These are phyloP conservation scores for Pseudogymnoascus sp. DNA, from an alignment of 2,329 filamentous ascomycete species.

Conservation along the genomic window DNA sequence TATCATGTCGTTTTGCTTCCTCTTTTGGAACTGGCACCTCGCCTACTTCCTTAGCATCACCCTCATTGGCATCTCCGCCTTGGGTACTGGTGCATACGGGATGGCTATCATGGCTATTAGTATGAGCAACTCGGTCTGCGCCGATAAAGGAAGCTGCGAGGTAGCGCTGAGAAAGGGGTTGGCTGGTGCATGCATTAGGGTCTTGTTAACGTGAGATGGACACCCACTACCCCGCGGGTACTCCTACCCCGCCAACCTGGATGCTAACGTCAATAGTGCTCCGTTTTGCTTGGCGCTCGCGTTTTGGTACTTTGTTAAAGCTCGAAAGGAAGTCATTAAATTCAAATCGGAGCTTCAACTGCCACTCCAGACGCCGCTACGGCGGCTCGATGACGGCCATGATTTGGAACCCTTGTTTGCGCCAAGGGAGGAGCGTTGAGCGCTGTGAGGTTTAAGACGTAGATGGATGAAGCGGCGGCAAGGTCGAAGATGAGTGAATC, in stretches of 20 bases:
- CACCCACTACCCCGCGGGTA: not conserved
- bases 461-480: not conserved
- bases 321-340: not conserved
- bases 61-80: not conserved
- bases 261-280: not conserved
- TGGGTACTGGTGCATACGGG: slow-evolving; percentile 5
- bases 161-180: not conserved
- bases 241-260: not conserved
- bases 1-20: not conserved
- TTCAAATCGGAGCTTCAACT: not conserved
- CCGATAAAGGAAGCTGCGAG: not conserved
- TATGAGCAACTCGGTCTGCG: slow-evolving; percentile 6
- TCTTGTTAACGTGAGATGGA: slow-evolving; percentile 1
- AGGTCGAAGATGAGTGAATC: not conserved
- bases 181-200: not conserved
- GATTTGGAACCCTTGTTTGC: not conserved
- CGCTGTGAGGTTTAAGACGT: not conserved
- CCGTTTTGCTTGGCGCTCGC: not conserved
- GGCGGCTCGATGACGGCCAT: not conserved
- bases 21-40: slow-evolving; percentile 5
- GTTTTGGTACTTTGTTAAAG: not conserved
- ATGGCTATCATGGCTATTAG: slow-evolving; percentile 9
- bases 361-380: not conserved
- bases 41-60: not conserved
- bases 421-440: not conserved